These are phyloP conservation scores for Pilasporangium apinafurcum DNA, from an alignment of 352 stramenopile genomes.

Conservation along the genomic window DNA sequence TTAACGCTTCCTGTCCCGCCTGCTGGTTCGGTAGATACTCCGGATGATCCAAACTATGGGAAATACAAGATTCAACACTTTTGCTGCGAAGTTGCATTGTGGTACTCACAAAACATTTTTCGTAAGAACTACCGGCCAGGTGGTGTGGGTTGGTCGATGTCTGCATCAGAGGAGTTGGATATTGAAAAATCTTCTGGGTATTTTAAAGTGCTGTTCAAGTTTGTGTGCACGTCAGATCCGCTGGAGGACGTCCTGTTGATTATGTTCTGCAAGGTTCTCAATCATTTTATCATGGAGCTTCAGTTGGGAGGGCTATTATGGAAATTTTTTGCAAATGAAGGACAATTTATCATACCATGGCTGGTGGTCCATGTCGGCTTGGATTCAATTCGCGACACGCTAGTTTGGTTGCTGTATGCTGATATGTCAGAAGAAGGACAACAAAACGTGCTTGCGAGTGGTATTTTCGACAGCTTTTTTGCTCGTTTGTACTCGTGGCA, in stretches of 20 bases:
- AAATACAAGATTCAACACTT: constrained; percentile 83
- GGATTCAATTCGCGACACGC: constrained; percentile 77
- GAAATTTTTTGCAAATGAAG: constrained; percentile 62
- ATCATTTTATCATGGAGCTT: constrained; percentile 73
- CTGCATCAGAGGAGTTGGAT: constrained; percentile 40
- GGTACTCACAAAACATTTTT: constrained; percentile 75
- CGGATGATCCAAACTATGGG: constrained; percentile 65
- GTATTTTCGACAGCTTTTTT: constrained; percentile 73
- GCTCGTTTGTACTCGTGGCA: constrained; percentile 77
- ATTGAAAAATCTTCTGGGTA: constrained; percentile 44
- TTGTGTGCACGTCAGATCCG: constrained; percentile 55
- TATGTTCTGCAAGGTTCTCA: constrained; percentile 84
- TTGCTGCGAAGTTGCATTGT: constrained; percentile 73
- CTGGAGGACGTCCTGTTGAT: constrained; percentile 77
- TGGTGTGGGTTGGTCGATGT: constrained; percentile 24
- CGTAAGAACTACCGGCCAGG: constrained; percentile 39
- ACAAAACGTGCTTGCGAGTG: constrained; percentile 53
- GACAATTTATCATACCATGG: constrained; percentile 63
- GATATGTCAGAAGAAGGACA: constrained; percentile 71
- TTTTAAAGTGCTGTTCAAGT: constrained; percentile 81
- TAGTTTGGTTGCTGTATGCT: constrained; percentile 83
- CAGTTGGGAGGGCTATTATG: constrained; percentile 63
- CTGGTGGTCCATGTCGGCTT: constrained; percentile 77
- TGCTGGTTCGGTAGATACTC: too few species aligned
- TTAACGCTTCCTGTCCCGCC: constrained; percentile 35